These are phyloP conservation scores for Eucalyptus grandis DNA, from an alignment of 345 rosid genomes.

Conservation along the genomic window DNA sequence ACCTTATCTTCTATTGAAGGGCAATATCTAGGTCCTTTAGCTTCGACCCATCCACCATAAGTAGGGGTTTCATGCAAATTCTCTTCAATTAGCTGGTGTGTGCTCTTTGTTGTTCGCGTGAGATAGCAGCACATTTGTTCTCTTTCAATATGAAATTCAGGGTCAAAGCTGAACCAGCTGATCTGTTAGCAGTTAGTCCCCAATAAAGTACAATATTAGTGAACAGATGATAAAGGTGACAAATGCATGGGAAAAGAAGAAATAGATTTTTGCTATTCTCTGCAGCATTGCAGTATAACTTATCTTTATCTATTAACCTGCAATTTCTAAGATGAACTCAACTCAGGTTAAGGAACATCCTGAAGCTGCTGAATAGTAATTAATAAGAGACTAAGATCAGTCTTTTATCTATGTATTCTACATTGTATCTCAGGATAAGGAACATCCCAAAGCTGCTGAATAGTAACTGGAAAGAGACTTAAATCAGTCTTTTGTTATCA, in stretches of 20 bases:
- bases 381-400: neutral
- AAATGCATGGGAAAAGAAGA: neutral
- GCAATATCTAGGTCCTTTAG: conserved; percentile 98
- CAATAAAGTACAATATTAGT: neutral
- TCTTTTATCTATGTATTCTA: neutral
- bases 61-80: conserved; percentile 98
- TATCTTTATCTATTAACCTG: neutral
- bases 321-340: neutral
- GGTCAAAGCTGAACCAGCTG: conserved; percentile 96
- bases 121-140: conserved; percentile 96
- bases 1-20: conserved; percentile 99
- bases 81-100: conserved; percentile 83
- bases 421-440: neutral
- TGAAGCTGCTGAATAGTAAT: neutral
- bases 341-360: neutral
- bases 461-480: neutral
- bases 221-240: neutral
- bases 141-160: conserved; percentile 73
- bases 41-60: conserved; percentile 99
- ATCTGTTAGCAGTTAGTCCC: conserved; percentile 30
- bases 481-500: neutral
- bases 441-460: neutral
- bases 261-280: neutral
- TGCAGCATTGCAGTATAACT: neutral
- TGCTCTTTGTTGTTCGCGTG: conserved; percentile 72